phyloP scores from a whole-genome alignment of 202 grass and related monocot species.

The Eragrostis tef region DNA sequence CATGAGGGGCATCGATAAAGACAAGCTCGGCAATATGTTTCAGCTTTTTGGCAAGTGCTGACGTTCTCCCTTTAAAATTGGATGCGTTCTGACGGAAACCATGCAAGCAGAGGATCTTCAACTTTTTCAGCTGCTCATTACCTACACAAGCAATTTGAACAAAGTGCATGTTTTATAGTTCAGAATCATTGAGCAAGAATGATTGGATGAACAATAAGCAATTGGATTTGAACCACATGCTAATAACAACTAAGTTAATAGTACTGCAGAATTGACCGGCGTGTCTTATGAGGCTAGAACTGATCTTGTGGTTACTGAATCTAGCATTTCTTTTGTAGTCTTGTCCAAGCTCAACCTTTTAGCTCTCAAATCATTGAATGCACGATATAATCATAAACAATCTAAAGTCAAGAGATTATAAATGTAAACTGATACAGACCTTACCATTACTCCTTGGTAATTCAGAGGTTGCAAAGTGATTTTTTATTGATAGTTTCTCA shows the following conservation, averaged over 20 bases:
- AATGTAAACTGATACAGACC: conserved; percentile 69
- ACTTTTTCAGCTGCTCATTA: conserved; percentile 51
- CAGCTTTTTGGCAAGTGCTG: conserved; percentile 84
- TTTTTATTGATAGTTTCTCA: conserved; percentile 29
- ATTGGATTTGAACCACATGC: not conserved
- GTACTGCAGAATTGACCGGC: not conserved
- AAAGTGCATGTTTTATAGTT: not conserved
- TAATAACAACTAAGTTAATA: not conserved
- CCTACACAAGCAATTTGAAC: conserved; percentile 35
- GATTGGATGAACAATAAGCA: not conserved
- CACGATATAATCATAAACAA: not conserved
- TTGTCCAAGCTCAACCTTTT: not conserved
- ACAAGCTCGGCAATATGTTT: conserved; percentile 74
- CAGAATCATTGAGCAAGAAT: not conserved
- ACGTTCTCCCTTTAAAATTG: conserved; percentile 90
- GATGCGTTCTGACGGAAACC: conserved; percentile 90
- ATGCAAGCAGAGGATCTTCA: conserved; percentile 92
- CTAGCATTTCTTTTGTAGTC: not conserved
- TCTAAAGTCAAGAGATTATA: not conserved
- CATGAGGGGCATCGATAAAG: conserved; percentile 82
- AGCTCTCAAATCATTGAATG: not conserved
- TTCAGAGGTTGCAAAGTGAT: conserved; percentile 39
- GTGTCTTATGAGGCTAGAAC: conserved; percentile 9
- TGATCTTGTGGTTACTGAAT: not conserved
- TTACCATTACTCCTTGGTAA: conserved; percentile 71